Conservation (phyloP, 2,329 filamentous ascomycete genomes). For the Bertia moriformis region DNA sequence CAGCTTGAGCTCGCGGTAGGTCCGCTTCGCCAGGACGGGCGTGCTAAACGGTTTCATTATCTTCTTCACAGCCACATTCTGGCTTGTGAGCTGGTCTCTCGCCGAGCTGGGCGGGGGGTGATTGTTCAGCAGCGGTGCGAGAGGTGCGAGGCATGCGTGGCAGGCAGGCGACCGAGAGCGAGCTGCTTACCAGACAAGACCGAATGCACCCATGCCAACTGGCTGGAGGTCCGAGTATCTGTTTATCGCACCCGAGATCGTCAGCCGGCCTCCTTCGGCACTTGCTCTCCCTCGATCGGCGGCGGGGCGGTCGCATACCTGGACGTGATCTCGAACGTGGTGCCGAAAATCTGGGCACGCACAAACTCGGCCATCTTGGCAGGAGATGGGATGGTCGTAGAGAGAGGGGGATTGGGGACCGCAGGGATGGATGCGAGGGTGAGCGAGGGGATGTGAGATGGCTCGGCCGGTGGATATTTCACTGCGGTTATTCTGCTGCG, state of each 20-base stretch:
- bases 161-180: conserved; percentile 4
- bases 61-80: conserved; percentile 98
- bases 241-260: conserved; percentile 7
- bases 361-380: neutral
- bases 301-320: conserved; percentile 39
- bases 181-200: conserved; percentile 73
- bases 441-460: too few species aligned
- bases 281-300: neutral
- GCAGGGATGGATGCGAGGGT: too few species aligned
- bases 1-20: conserved; percentile 92
- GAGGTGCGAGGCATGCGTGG: conserved; percentile 1
- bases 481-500: too few species aligned
- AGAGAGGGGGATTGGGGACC: too few species aligned
- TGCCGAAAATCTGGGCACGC: neutral
- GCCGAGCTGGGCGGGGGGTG: conserved; percentile 54
- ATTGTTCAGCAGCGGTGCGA: conserved; percentile 2
- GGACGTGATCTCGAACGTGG: conserved; percentile 84
- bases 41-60: conserved; percentile 99
- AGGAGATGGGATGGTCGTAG: too few species aligned
- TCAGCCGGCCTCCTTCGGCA: conserved; percentile 9
- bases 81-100: conserved; percentile 90
- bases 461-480: too few species aligned
- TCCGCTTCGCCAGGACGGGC: conserved; percentile 93
- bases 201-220: conserved; percentile 97
- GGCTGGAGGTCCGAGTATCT: conserved; percentile 97